Evolutionary conservation across 306 rosid genomes (phyloP).

Genomic region (Citrullus mucosospermus): DNA sequence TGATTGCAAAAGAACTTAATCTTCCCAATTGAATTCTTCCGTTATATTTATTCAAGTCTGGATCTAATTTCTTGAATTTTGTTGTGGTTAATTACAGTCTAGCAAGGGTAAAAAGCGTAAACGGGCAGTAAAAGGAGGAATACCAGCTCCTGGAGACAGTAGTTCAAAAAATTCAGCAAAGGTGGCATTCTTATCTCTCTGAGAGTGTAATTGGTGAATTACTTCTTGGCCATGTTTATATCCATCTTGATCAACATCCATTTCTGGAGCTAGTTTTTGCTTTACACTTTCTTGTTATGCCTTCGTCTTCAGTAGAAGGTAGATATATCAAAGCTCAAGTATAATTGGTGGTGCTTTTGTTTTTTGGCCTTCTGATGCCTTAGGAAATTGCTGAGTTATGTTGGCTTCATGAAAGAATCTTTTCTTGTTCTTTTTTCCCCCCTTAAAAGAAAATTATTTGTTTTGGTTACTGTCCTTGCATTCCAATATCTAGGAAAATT

Average conservation of each 20-base stretch:
- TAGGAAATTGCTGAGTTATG: background rate
- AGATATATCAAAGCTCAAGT: background rate
- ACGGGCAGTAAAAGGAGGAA: conserved; percentile 41
- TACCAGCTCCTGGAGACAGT: conserved; percentile 39
- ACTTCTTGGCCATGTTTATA: background rate
- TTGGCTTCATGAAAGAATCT: background rate
- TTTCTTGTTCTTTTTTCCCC: background rate
- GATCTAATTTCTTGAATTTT: background rate
- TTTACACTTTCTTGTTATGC: background rate
- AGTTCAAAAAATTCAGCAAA: conserved; percentile 49
- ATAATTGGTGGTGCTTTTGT: background rate
- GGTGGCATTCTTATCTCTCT: conserved; percentile 34
- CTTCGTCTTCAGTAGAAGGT: background rate
- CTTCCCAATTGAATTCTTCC: background rate
- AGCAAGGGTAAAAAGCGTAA: conserved; percentile 61
- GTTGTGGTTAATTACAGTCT: conserved; percentile 26
- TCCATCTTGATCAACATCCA: background rate
- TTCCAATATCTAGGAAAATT: background rate
- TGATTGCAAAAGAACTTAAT: background rate
- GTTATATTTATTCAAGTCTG: background rate
- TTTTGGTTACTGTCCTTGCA: background rate
- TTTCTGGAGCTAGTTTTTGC: background rate
- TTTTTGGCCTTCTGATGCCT: background rate
- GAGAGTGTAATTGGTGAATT: conserved; percentile 2
- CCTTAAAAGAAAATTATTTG: background rate